phyloP scores from a whole-genome alignment of 768 basidiomycete species.

The Trametes coccinea region DNA sequence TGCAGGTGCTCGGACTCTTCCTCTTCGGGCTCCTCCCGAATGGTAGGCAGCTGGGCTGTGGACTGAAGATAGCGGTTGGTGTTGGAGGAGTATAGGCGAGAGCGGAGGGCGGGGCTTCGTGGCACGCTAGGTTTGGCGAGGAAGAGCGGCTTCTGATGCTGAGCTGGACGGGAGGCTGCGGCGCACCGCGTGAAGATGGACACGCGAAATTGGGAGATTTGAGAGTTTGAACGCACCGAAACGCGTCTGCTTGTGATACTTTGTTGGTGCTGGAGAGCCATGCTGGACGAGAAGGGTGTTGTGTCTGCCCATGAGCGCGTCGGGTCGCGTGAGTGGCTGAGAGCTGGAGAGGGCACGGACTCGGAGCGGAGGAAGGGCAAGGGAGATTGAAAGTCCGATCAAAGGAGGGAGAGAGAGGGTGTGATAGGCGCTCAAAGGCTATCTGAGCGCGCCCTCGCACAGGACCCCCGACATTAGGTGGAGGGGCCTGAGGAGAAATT shows the following conservation, averaged over 20 bases:
- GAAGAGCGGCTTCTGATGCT: conserved; percentile 18
- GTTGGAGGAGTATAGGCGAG: conserved; percentile 19
- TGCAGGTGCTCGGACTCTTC: conserved; percentile 10
- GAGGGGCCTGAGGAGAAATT: too few species aligned
- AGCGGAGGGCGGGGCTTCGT: conserved; percentile 15
- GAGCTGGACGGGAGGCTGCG: conserved; percentile 16
- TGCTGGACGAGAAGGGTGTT: conserved; percentile 20
- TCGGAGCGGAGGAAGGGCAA: neutral
- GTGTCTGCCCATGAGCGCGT: conserved; percentile 21
- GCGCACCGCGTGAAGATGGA: conserved; percentile 2
- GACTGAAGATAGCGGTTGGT: conserved; percentile 20
- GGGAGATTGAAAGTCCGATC: conserved; percentile 7
- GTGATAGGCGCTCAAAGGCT: neutral
- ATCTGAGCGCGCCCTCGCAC: neutral
- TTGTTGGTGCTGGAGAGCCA: conserved; percentile 15
- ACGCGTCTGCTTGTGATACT: conserved; percentile 12
- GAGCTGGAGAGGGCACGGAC: conserved; percentile 1
- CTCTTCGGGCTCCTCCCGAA: conserved; percentile 22
- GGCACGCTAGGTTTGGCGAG: conserved; percentile 12
- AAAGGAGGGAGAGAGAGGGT: neutral
- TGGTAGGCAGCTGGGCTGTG: conserved; percentile 18
- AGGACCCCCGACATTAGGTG: too few species aligned
- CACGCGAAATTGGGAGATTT: conserved; percentile 1
- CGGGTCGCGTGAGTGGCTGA: neutral
- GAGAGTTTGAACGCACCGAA: conserved; percentile 2